A percentile compares a stretch with the other conserved stretches of the same genome.
Conservation (phyloP, 2,329 filamentous ascomycete genomes). For the Colletotrichum costaricense region DNA sequence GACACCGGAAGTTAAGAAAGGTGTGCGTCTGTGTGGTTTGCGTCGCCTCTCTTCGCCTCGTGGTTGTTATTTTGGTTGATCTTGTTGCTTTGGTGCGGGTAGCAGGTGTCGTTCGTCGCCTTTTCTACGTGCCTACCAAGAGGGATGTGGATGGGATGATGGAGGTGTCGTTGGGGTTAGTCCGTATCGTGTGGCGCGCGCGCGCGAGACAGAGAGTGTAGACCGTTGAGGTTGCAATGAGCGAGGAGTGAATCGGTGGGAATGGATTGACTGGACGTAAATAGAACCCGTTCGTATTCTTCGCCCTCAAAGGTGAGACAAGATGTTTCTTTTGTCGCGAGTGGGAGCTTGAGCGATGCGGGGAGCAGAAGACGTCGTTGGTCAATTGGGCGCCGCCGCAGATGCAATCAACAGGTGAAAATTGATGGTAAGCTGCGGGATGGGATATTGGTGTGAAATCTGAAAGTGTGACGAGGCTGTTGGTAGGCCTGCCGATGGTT, state of each 20-base stretch:
- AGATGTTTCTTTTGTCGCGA: background rate
- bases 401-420: background rate
- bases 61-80: background rate
- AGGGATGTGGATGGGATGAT: background rate
- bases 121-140: background rate
- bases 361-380: background rate
- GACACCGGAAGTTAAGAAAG: background rate
- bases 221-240: background rate
- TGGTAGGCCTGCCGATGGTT: background rate
- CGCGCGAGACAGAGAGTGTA: background rate
- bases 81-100: background rate
- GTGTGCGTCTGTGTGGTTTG: slow-evolving; percentile 1
- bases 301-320: background rate
- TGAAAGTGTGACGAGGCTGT: background rate
- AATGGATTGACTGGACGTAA: background rate
- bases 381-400: background rate
- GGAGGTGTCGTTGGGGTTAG: background rate
- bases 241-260: background rate
- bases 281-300: background rate
- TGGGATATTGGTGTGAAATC: background rate
- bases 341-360: background rate
- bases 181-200: background rate
- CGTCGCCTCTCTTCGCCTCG: background rate
- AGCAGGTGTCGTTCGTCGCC: background rate
- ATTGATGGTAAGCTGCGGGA: background rate